Evolutionary conservation across 2,329 filamentous ascomycete species (phyloP).

Genomic region (Coniochaeta sp.): DNA sequence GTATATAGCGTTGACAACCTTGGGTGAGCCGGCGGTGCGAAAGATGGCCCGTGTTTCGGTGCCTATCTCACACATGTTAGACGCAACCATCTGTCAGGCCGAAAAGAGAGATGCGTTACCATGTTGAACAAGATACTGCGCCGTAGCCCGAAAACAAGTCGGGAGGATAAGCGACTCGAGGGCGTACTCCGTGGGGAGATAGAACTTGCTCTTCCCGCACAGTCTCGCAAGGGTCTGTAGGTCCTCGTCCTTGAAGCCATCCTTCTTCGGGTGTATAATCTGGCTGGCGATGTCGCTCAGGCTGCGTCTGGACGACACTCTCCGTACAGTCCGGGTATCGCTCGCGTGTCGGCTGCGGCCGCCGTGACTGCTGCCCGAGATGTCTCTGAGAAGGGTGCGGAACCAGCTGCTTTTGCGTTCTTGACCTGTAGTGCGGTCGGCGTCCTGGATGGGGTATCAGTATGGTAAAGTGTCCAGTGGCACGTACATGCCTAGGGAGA

Average conservation of each 20-base stretch:
- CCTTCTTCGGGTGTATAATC: conserved; percentile 35
- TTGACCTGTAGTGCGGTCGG: not conserved
- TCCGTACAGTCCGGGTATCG: conserved; percentile 16
- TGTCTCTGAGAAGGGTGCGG: conserved; percentile 22
- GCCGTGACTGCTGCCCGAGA: conserved; percentile 17
- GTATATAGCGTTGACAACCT: conserved; percentile 50
- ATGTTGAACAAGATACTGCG: conserved; percentile 56
- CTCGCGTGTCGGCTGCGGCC: conserved; percentile 16
- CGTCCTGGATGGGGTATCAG: not conserved
- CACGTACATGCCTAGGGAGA: not conserved
- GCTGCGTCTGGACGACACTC: conserved; percentile 40
- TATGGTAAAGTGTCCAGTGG: not conserved
- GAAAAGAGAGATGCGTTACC: conserved; percentile 33
- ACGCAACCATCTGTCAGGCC: no score
- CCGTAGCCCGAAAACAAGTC: conserved; percentile 59
- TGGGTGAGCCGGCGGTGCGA: conserved; percentile 52
- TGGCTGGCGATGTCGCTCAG: conserved; percentile 47
- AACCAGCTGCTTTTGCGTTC: conserved; percentile 20
- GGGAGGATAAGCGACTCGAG: conserved; percentile 51
- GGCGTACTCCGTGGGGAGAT: conserved; percentile 52
- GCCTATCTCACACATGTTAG: no score
- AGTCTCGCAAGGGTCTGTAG: conserved; percentile 54
- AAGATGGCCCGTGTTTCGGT: conserved; percentile 52
- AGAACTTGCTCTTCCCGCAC: conserved; percentile 55
- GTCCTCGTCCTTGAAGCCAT: conserved; percentile 40